Conservation (phyloP, 2,329 filamentous ascomycete species). For the Fusarium globosum region DNA sequence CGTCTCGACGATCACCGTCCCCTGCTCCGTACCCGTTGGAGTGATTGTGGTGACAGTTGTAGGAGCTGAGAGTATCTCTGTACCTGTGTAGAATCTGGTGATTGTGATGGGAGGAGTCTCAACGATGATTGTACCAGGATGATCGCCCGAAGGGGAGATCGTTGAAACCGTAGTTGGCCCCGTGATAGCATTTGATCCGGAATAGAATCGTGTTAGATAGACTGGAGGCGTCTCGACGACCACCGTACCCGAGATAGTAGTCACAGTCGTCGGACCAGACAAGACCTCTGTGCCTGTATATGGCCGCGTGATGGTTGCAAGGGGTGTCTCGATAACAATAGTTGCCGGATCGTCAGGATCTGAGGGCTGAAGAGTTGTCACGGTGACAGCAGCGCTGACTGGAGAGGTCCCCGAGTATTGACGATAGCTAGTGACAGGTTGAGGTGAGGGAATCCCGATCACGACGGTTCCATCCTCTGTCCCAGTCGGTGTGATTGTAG, state of each 20-base stretch:
- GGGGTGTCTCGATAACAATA: not conserved
- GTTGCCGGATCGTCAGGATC: not conserved
- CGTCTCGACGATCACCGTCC: no score
- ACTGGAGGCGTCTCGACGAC: not conserved
- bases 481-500: not conserved
- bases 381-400: not conserved
- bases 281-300: slow-evolving; percentile 1
- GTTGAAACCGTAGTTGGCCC: not conserved
- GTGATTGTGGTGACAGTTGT: not conserved
- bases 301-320: not conserved
- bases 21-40: not conserved
- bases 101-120: slow-evolving; percentile 6
- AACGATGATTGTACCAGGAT: not conserved
- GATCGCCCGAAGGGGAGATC: not conserved
- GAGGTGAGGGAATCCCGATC: not conserved
- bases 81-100: not conserved
- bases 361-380: not conserved
- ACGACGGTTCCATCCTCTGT: not conserved
- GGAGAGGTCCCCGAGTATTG: not conserved
- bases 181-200: not conserved
- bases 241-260: slow-evolving; percentile 1
- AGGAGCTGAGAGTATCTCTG: not conserved
- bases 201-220: not conserved
- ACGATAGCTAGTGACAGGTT: not conserved
- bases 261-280: not conserved